Evolutionary conservation across 257 asterid species (phyloP), one percentile per base, ranked within the genome.

Genomic region (Ocimum tenuiflorum): DNA sequence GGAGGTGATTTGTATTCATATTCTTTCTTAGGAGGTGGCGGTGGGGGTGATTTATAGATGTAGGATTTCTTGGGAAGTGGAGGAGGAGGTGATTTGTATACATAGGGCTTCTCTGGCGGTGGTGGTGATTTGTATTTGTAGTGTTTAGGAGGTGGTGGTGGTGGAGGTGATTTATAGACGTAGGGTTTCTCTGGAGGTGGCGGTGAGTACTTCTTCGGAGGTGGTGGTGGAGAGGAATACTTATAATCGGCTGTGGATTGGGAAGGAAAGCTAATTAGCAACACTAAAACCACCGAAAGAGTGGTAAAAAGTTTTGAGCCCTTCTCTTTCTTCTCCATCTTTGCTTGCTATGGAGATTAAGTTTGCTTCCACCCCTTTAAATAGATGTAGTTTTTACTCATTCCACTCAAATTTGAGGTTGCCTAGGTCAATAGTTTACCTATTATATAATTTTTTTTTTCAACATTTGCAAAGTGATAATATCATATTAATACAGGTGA

Each of bases 211-310:
- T 56, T 56, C 15, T 56, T 63, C 4, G 29, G 1, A 3, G 67
- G 74, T 6, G 68, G 74, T 6, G 68, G 68, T 6, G 63, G 64
- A 18, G 76, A 54, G 27, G 75, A 29, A 12, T 52, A 63, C 46
- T 65, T 65, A 11, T 72, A 57, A 6, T 73, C 39, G 0, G 77
- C 69, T 1, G 43, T 38, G 31, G 45, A 43, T 66, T 73, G 73
- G 22, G 52, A 59, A 38, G 78, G 15, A 38, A 49, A 19, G n/a
- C 54, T 57, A 7, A 38, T 24, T 15, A 72, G 68, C 22, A 63
- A 64, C 17, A 72, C 56, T 47, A 72, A 64, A 17, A 65, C 68
- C 77, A 72, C 72, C 11, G 64, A 33, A 65, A 72, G 56, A 57
- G 57, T 65, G 72, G 72, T 29, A 10, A 22, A 65, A 38, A 47